These are phyloP conservation scores for Eucalyptus albens DNA, from an alignment of 345 rosid species.

Conservation along the genomic window DNA sequence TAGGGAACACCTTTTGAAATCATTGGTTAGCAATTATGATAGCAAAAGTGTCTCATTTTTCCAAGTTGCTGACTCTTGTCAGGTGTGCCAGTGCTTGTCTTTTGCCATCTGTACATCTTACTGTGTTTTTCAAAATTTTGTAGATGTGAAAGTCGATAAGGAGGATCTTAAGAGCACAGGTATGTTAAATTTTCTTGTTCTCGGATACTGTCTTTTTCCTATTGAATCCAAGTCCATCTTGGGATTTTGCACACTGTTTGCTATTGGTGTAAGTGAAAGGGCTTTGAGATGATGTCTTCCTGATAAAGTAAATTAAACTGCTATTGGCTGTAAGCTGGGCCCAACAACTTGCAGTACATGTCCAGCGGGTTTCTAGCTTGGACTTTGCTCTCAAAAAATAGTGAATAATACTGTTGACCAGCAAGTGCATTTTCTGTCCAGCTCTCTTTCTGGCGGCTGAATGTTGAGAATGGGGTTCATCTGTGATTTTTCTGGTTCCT, in stretches of 20 bases:
- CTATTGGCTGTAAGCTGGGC: not conserved
- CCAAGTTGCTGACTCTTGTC: not conserved
- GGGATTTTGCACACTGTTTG: not conserved
- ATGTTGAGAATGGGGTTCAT: not conserved
- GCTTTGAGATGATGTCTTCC: not conserved
- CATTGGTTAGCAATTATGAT: not conserved
- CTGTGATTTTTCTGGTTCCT: not conserved
- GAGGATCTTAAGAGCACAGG: constrained; percentile 75
- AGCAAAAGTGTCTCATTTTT: not conserved
- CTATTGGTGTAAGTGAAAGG: not conserved
- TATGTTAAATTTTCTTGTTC: constrained; percentile 3
- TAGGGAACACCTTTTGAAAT: not conserved
- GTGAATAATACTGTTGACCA: not conserved
- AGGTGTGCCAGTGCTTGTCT: not conserved
- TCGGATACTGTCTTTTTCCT: not conserved
- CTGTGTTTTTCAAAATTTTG: constrained; percentile 6
- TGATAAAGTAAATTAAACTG: not conserved
- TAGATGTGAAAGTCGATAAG: constrained; percentile 75
- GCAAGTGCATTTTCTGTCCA: not conserved
- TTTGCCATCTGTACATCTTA: not conserved
- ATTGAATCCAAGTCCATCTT: not conserved
- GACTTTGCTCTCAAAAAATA: not conserved
- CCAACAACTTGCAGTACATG: not conserved
- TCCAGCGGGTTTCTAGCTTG: not conserved
- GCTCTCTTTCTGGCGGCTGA: not conserved